A percentile compares a stretch with the other conserved stretches of the same genome.
Evolutionary conservation across 2,329 filamentous ascomycete species (phyloP).

Genomic region (Colletotrichum noveboracense): DNA sequence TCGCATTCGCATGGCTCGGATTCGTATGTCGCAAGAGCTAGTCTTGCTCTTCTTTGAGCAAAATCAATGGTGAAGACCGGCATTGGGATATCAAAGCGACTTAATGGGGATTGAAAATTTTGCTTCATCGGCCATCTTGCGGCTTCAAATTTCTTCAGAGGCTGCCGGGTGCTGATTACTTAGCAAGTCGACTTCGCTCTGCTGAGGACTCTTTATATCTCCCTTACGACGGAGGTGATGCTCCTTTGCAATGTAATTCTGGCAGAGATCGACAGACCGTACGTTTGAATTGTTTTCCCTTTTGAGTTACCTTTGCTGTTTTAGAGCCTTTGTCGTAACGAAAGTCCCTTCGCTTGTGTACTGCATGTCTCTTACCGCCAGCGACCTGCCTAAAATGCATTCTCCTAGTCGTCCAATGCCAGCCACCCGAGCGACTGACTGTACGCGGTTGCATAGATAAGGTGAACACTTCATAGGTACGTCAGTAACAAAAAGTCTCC

Average conservation of each 20-base stretch:
- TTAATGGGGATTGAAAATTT: background rate
- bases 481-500: background rate
- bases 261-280: background rate
- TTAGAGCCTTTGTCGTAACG: background rate
- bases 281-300: background rate
- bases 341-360: background rate
- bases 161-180: background rate
- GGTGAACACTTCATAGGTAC: background rate
- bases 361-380: background rate
- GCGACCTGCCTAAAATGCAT: background rate
- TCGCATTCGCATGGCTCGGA: background rate
- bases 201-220: background rate
- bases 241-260: background rate
- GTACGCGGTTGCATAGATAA: background rate
- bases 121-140: background rate
- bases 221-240: background rate
- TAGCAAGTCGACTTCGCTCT: background rate
- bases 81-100: background rate
- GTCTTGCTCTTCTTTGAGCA: background rate
- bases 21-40: background rate
- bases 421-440: background rate
- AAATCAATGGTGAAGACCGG: background rate
- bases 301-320: background rate
- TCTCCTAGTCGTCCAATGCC: background rate
- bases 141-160: accelerated